These are phyloP conservation scores for Pyrenopolyporus hunteri DNA, from an alignment of 495 filamentous ascomycete species.

Conservation along the genomic window DNA sequence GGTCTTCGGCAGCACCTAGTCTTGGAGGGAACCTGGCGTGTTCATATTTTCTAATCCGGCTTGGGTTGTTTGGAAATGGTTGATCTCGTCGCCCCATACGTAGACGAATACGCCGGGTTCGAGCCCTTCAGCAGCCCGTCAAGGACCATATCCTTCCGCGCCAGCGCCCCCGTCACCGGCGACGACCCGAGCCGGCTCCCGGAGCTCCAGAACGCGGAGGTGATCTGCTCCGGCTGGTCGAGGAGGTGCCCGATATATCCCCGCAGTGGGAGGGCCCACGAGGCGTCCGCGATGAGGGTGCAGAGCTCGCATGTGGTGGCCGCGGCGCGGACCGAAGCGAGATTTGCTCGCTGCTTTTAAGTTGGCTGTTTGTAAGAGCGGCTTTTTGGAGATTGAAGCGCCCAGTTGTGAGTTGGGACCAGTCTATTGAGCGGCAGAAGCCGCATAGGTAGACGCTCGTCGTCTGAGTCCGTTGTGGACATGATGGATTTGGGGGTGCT, in stretches of 20 bases:
- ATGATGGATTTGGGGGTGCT: background rate
- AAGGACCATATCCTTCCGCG: constrained; percentile 1
- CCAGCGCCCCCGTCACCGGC: background rate
- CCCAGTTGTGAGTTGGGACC: constrained; percentile 13
- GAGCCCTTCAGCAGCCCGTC: background rate
- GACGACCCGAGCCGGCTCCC: constrained; percentile 15
- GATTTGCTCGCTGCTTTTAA: constrained; percentile 25
- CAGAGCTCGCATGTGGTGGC: constrained; percentile 10
- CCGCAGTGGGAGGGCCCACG: constrained; percentile 10
- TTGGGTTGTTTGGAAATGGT: constrained; percentile 4
- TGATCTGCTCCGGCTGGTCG: constrained; percentile 7
- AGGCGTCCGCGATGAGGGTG: background rate
- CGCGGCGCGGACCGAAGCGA: constrained; percentile 5
- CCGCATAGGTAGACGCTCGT: constrained; percentile 10
- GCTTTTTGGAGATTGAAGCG: constrained; percentile 13
- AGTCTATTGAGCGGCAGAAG: constrained; percentile 25
- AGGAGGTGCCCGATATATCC: constrained; percentile 21
- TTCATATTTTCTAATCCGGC: background rate
- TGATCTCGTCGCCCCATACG: constrained; percentile 31
- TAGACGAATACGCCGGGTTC: constrained; percentile 7
- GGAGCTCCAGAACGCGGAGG: constrained; percentile 17
- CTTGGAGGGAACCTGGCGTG: background rate
- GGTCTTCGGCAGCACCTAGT: constrained; percentile 21
- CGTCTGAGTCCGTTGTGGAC: background rate
- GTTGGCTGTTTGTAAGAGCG: background rate